Conservation (phyloP, 192 early-diverging fungal genomes). For the Coemansia sp. region DNA sequence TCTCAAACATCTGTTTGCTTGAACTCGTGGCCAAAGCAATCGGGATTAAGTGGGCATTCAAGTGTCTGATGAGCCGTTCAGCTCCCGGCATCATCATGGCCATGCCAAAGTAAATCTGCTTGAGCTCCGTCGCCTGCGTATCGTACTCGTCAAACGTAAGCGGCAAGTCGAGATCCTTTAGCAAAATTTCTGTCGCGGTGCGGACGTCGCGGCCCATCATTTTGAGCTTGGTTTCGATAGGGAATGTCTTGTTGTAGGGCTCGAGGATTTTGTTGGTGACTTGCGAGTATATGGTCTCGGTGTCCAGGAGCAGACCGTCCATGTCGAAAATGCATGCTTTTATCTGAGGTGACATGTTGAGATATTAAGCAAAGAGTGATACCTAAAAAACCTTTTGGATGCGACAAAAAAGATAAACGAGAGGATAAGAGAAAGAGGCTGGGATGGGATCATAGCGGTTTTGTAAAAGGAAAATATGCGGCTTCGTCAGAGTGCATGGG, state of each 20-base stretch:
- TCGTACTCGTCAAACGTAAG: constrained; percentile 83
- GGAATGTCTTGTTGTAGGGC: constrained; percentile 68
- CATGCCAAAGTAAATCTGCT: constrained; percentile 60
- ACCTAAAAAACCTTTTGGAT: too few relatives aligned
- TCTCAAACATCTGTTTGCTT: constrained; percentile 64
- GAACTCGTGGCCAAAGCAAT: constrained; percentile 86
- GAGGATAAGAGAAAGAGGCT: background rate
- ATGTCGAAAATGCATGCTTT: constrained; percentile 78
- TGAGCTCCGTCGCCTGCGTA: constrained; percentile 56
- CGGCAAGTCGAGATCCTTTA: constrained; percentile 65
- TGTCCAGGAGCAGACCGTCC: constrained; percentile 81
- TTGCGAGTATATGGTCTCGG: constrained; percentile 85
- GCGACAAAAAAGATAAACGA: background rate
- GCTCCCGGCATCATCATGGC: constrained; percentile 68
- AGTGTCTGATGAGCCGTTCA: constrained; percentile 67
- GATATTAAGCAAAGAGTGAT: background rate
- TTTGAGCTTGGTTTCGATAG: constrained; percentile 67
- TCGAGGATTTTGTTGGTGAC: constrained; percentile 81
- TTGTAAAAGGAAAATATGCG: background rate
- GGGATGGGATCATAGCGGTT: background rate
- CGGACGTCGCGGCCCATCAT: constrained; percentile 67
- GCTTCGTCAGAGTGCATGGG: constrained; percentile 1
- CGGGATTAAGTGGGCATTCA: constrained; percentile 70
- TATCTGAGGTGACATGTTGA: constrained; percentile 37
- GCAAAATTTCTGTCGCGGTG: constrained; percentile 60